Base-by-base conservation (phyloP, 352 stramenopile genomes). In the Globisporangium megalacanthum region DNA sequence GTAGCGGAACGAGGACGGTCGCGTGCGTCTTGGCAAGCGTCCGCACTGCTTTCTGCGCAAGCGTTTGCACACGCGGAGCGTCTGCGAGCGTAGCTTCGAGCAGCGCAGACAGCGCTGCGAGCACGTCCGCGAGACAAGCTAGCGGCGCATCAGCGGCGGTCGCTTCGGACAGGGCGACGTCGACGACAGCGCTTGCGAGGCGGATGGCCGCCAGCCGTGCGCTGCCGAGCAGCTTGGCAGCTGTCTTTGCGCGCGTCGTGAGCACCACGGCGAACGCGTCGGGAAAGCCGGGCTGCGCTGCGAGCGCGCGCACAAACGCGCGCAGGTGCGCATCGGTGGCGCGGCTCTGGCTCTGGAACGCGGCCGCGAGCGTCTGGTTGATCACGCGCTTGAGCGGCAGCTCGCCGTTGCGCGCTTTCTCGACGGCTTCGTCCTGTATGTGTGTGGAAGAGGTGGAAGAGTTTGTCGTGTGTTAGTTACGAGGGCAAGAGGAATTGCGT, bases 321-420 rank as follows among this genome's bases (percentile, higher is more conserved):
- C 72, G 77, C 53, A 94, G 46, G 49, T 84, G 76, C 9, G 54
- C 42, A 52, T 92, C 79, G 7, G 83, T 74, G 29, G 68, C 66
- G 62, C 79, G 79, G 44, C 75, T 70, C 56, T 88, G 75, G 46
- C 59, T 74, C 59, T 79, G 79, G 49, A 72, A 86, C 50, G 58
- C 69, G 19, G 81, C 68, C n/a, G 57, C 53, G 48, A 94, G 64
- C 45, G 77, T 74, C 57, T 88, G 75, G 56, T 72, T 83, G 53
- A 83, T 74, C 22, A 81, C 62, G 36, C 78, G 78, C 65, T 92
- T 92, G 52, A 87, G 61, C 17, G 83, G 58, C 47, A 88, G 60
- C 55, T 79, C 76, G 17, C 77, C 72, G 54, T 62, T 66, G 56
- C 78, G 72, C 51, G 83, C 72, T 65, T 88, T 85, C 14, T 76